Percentiles rank a stretch among this genome's conserved stretches.
Evolutionary conservation across 2,329 filamentous ascomycete species (phyloP).

Genomic region (Fulvia fulva): DNA sequence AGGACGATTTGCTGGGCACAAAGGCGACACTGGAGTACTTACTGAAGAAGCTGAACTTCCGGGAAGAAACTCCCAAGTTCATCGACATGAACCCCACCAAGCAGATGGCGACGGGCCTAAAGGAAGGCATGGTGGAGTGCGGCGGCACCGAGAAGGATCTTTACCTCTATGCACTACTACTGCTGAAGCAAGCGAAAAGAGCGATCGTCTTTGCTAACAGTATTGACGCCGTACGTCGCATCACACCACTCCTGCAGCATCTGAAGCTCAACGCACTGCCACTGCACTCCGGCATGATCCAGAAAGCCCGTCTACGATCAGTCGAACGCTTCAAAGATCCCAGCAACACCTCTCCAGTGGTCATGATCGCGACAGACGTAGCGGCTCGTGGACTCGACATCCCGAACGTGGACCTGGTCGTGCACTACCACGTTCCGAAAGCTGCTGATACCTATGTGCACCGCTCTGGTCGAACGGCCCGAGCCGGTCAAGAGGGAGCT

Average conservation of each 20-base stretch:
- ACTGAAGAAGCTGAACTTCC: conserved; percentile 82
- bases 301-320: conserved; percentile 90
- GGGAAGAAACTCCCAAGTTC: conserved; percentile 78
- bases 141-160: conserved; percentile 94
- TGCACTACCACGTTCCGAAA: conserved; percentile 94
- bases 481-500: conserved; percentile 70
- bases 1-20: conserved; percentile 61
- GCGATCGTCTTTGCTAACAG: conserved; percentile 94
- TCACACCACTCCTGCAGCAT: conserved; percentile 79
- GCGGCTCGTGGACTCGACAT: conserved; percentile 93
- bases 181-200: conserved; percentile 75
- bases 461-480: conserved; percentile 87
- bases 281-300: conserved; percentile 89
- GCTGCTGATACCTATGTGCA: conserved; percentile 93
- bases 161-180: conserved; percentile 81
- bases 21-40: conserved; percentile 72
- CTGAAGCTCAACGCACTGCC: conserved; percentile 72
- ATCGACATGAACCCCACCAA: conserved; percentile 85
- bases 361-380: conserved; percentile 89
- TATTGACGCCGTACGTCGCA: conserved; percentile 82
- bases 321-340: conserved; percentile 80
- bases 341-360: conserved; percentile 43
- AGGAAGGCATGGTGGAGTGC: conserved; percentile 89
- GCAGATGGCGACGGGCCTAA: conserved; percentile 81
- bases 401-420: conserved; percentile 77